phyloP scores from a whole-genome alignment of 306 rosid species.

The Acacia acuminata region DNA sequence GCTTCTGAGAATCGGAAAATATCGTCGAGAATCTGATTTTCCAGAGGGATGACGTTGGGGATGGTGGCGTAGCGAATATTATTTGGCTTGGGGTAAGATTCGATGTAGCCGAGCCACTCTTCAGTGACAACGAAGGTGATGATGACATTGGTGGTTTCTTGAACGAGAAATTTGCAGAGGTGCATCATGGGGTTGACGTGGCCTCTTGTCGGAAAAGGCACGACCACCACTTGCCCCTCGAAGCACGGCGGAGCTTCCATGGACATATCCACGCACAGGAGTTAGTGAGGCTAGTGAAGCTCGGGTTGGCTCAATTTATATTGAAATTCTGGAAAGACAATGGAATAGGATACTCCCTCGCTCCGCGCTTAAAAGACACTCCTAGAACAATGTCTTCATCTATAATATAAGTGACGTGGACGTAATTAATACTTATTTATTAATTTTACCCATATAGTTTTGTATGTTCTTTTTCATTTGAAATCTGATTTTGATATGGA shows the following conservation, averaged over 20 bases:
- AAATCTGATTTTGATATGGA: no score
- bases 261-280: background rate
- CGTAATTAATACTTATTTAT: no score
- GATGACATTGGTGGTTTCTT: constrained; percentile 19
- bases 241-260: background rate
- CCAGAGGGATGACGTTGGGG: constrained; percentile 53
- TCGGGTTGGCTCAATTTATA: background rate
- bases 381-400: no score
- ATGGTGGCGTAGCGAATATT: constrained; percentile 42
- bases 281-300: background rate
- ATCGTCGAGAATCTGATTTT: constrained; percentile 27
- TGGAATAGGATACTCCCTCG: no score
- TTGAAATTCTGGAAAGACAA: background rate
- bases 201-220: constrained; percentile 55
- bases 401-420: no score
- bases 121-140: constrained; percentile 55
- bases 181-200: constrained; percentile 70
- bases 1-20: constrained; percentile 2
- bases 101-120: constrained; percentile 54
- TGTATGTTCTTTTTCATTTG: no score
- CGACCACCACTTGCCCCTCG: constrained; percentile 42
- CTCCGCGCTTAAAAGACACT: no score
- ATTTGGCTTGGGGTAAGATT: constrained; percentile 41
- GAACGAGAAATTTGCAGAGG: constrained; percentile 49
- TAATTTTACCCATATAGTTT: no score